phyloP scores from a whole-genome alignment of 1,284 basidiomycete species.

The Pseudozyma tsukubaensis region DNA sequence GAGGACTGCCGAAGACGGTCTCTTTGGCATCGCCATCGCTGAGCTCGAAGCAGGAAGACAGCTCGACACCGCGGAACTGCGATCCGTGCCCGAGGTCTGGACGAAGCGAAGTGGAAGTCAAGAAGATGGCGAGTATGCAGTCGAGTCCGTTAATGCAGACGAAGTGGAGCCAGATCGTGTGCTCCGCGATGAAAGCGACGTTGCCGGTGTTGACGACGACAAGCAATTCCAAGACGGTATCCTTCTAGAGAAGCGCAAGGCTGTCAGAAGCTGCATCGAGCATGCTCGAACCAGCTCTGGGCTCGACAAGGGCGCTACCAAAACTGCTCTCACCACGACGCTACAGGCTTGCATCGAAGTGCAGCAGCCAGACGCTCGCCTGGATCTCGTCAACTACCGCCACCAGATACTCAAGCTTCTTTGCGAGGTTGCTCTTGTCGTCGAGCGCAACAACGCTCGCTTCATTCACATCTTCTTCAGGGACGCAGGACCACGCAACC shows the following conservation, averaged over 20 bases:
- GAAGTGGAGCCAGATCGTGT: constrained; percentile 41
- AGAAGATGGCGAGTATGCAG: constrained; percentile 6
- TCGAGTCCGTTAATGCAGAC: constrained; percentile 14
- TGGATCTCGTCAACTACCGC: constrained; percentile 61
- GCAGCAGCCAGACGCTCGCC: constrained; percentile 50
- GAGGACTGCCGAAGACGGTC: constrained; percentile 11
- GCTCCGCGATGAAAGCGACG: constrained; percentile 35
- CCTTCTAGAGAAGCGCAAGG: constrained; percentile 36
- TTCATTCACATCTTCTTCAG: constrained; percentile 58
- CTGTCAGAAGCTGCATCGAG: constrained; percentile 45
- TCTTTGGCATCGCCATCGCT: constrained; percentile 31
- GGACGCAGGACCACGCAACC: constrained; percentile 48
- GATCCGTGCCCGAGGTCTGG: constrained; percentile 28
- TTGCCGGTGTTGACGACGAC: constrained; percentile 47
- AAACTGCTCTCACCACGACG: constrained; percentile 25
- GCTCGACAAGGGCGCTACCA: constrained; percentile 3
- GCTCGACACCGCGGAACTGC: constrained; percentile 24
- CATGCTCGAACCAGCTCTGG: constrained; percentile 38
- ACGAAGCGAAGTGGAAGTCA: constrained; percentile 2
- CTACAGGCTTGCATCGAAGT: constrained; percentile 29
- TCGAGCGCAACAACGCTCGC: constrained; percentile 57
- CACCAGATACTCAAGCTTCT: constrained; percentile 60
- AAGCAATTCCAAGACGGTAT: constrained; percentile 60
- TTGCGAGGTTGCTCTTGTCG: constrained; percentile 36
- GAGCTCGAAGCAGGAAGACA: constrained; percentile 42